Evolutionary conservation across 176 grass and related monocot species (phyloP).

Genomic region (Oryza glaberrima): DNA sequence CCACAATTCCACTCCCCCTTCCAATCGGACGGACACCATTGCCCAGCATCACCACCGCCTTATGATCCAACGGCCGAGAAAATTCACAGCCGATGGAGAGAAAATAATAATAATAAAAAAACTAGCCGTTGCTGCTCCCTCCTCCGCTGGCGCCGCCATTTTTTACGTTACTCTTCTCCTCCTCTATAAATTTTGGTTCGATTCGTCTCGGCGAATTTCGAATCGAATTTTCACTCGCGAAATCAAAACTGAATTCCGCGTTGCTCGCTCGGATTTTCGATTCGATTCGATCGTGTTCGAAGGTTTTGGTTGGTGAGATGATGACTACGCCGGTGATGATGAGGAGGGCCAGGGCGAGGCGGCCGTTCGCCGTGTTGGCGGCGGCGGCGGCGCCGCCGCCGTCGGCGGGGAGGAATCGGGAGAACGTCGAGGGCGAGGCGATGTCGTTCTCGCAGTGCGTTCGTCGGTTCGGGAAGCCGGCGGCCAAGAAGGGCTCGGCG

Average conservation of each 20-base stretch:
- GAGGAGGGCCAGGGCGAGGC: conserved; percentile 29
- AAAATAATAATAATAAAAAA: not conserved
- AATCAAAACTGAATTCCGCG: conserved; percentile 30
- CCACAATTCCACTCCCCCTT: not conserved
- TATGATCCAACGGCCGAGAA: conserved; percentile 31
- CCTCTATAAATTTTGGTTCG: conserved; percentile 42
- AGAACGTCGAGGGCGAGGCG: conserved; percentile 26
- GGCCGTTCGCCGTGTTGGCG: conserved; percentile 39
- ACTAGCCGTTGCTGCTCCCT: conserved; percentile 52
- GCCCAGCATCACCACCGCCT: not conserved
- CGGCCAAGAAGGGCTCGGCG: conserved; percentile 8
- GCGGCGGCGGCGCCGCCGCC: conserved; percentile 8
- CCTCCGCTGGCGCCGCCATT: conserved; percentile 2
- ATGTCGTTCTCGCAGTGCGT: conserved; percentile 19
- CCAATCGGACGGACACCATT: not conserved
- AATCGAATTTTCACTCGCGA: conserved; percentile 43
- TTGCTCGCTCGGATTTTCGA: not conserved
- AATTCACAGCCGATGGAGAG: not conserved
- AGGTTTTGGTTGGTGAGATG: not conserved
- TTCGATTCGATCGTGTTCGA: not conserved
- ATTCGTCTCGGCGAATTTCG: conserved; percentile 1
- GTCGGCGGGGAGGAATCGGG: conserved; percentile 6
- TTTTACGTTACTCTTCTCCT: not conserved
- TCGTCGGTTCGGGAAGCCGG: conserved; percentile 22
- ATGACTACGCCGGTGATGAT: conserved; percentile 41